These are phyloP conservation scores for Fusarium buharicum DNA, from an alignment of 2,329 filamentous ascomycete genomes.

Conservation along the genomic window DNA sequence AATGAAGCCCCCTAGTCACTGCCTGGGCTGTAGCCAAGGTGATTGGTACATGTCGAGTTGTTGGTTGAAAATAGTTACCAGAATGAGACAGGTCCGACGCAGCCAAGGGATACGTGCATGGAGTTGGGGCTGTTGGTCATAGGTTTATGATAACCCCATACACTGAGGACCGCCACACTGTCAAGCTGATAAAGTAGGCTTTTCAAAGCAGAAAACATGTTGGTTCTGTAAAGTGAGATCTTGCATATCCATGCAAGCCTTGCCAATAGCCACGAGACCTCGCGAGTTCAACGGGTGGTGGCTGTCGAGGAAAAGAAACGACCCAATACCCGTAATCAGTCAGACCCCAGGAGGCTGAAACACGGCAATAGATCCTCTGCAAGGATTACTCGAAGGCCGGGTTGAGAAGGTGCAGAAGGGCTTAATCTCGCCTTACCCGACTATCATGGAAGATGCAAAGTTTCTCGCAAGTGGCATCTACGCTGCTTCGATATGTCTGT, in stretches of 20 bases:
- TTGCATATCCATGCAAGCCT: too few species aligned
- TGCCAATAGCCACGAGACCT: too few species aligned
- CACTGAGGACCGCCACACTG: too few species aligned
- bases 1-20: not conserved
- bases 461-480: not conserved
- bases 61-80: not conserved
- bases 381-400: not conserved
- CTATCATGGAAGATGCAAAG: not conserved
- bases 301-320: too few species aligned
- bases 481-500: not conserved
- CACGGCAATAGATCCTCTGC: too few species aligned
- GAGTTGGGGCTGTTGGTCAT: not conserved
- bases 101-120: not conserved
- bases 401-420: not conserved
- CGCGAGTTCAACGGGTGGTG: too few species aligned
- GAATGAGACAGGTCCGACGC: not conserved
- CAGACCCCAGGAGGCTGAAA: too few species aligned
- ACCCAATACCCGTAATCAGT: too few species aligned
- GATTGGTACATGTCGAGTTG: not conserved
- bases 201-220: too few species aligned
- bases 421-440: not conserved
- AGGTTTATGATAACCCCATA: too few species aligned
- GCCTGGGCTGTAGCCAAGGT: not conserved
- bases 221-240: too few species aligned
- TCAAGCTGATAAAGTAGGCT: too few species aligned